Conservation (phyloP, 2,329 filamentous ascomycete genomes). For the Fusarium albosuccineum region DNA sequence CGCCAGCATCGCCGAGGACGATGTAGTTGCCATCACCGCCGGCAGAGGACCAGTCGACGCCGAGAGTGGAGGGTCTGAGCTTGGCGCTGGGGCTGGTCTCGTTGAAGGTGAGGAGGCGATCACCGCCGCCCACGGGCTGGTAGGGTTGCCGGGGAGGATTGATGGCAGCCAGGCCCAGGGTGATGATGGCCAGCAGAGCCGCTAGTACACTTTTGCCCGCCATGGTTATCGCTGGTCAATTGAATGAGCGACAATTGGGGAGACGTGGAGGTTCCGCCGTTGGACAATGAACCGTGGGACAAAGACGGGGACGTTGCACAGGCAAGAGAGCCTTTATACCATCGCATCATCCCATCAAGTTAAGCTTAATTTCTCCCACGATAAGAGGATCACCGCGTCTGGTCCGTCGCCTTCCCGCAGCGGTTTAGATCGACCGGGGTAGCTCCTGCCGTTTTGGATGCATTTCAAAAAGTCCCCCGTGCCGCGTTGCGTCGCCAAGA, state of each 20-base stretch:
- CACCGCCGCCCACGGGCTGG: constrained; percentile 68
- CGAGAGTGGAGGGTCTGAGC: constrained; percentile 61
- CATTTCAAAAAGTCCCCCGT: constrained; percentile 34
- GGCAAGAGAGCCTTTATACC: constrained; percentile 9
- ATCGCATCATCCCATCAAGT: constrained; percentile 4
- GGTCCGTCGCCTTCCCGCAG: constrained; percentile 32
- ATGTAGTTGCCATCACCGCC: constrained; percentile 74
- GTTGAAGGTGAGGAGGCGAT: constrained; percentile 70
- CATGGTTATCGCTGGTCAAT: constrained; percentile 17
- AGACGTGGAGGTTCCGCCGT: neutral
- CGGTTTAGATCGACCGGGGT: constrained; percentile 32
- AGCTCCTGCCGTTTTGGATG: constrained; percentile 32
- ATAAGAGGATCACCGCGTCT: neutral
- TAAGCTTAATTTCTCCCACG: constrained; percentile 32
- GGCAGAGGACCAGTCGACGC: constrained; percentile 69
- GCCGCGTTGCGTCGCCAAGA: constrained; percentile 39
- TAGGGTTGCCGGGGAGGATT: constrained; percentile 66
- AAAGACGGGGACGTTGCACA: neutral
- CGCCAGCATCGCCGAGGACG: constrained; percentile 61
- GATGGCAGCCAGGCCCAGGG: constrained; percentile 50
- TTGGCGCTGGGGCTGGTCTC: constrained; percentile 64
- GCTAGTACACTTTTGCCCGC: constrained; percentile 22
- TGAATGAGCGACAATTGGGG: neutral
- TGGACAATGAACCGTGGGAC: constrained; percentile 13
- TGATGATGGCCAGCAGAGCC: constrained; percentile 37